phyloP scores from a whole-genome alignment of 192 early-diverging fungal genomes.

The Umbelopsis sp. region DNA sequence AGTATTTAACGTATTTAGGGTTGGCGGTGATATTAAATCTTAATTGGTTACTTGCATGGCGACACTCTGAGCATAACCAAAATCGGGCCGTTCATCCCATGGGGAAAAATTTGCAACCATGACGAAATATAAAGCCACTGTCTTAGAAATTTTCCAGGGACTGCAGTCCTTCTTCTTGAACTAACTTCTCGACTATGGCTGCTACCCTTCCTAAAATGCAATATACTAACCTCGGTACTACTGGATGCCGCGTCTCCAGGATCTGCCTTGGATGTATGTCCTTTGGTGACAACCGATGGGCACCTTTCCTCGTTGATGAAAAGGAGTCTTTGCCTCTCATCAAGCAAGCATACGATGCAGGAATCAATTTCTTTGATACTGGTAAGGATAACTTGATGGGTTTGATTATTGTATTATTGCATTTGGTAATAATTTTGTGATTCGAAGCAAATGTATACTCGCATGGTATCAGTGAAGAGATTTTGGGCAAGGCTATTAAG shows the following conservation, averaged over 20 bases:
- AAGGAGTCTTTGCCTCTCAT: constrained; percentile 41
- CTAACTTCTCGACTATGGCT: constrained; percentile 7
- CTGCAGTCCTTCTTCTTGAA: too few species aligned
- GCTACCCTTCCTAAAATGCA: constrained; percentile 5
- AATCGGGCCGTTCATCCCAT: too few species aligned
- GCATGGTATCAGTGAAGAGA: constrained; percentile 36
- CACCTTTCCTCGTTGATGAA: constrained; percentile 47
- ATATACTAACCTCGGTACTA: constrained; percentile 21
- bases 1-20: too few species aligned
- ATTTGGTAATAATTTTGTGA: background rate
- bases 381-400: constrained; percentile 16
- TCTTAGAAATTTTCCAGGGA: too few species aligned
- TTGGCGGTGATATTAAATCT: too few species aligned
- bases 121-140: too few species aligned
- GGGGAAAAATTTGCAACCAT: too few species aligned
- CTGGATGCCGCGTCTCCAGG: constrained; percentile 37
- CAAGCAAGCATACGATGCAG: constrained; percentile 62
- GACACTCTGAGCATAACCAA: too few species aligned
- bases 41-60: too few species aligned
- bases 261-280: constrained; percentile 55
- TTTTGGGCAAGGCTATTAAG: constrained; percentile 42
- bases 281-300: constrained; percentile 42
- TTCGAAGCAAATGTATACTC: constrained; percentile 52
- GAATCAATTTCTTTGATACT: constrained; percentile 82
- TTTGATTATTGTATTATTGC: background rate